Percentiles rank a stretch among this genome's conserved stretches.
Evolutionary conservation across 495 filamentous ascomycete genomes (phyloP).

Genomic region (Aspergillus sparsus): DNA sequence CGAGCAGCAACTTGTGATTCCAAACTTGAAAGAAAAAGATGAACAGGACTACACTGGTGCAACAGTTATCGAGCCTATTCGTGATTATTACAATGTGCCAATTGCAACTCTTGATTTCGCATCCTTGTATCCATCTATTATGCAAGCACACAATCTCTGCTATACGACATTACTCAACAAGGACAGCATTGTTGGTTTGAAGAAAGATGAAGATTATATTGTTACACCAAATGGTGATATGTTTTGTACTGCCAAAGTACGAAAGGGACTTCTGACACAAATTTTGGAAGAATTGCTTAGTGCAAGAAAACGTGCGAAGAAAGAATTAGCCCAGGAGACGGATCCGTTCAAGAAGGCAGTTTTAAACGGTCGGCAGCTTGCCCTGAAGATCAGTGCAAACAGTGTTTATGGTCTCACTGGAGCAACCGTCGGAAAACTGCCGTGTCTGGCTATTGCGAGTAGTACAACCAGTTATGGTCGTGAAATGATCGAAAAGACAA

Average conservation of each 20-base stretch:
- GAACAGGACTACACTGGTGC: constrained; percentile 94
- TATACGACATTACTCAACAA: constrained; percentile 95
- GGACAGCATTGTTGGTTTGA: constrained; percentile 69
- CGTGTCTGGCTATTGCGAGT: constrained; percentile 92
- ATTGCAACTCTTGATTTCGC: constrained; percentile 99
- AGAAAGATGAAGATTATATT: constrained; percentile 92
- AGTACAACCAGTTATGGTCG: constrained; percentile 94
- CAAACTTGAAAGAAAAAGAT: constrained; percentile 67
- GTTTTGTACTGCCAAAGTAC: constrained; percentile 84
- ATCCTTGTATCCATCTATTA: constrained; percentile 97
- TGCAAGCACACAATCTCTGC: constrained; percentile 97
- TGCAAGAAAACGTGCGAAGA: constrained; percentile 91
- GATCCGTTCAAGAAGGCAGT: constrained; percentile 98
- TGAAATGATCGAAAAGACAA: constrained; percentile 98
- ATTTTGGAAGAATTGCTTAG: constrained; percentile 91
- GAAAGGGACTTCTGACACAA: constrained; percentile 89
- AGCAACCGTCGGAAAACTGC: constrained; percentile 92
- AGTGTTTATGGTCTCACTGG: constrained; percentile 97
- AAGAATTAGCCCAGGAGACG: constrained; percentile 85
- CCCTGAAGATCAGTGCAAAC: constrained; percentile 96
- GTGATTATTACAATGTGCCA: constrained; percentile 90
- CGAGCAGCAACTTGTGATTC: constrained; percentile 90
- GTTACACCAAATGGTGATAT: constrained; percentile 91
- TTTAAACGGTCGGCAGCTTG: constrained; percentile 93
- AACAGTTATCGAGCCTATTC: constrained; percentile 93